Percentiles rank a stretch among this genome's conserved stretches.
These are phyloP conservation scores for Chalciporus chontae DNA, from an alignment of 768 basidiomycete genomes.

Conservation along the genomic window DNA sequence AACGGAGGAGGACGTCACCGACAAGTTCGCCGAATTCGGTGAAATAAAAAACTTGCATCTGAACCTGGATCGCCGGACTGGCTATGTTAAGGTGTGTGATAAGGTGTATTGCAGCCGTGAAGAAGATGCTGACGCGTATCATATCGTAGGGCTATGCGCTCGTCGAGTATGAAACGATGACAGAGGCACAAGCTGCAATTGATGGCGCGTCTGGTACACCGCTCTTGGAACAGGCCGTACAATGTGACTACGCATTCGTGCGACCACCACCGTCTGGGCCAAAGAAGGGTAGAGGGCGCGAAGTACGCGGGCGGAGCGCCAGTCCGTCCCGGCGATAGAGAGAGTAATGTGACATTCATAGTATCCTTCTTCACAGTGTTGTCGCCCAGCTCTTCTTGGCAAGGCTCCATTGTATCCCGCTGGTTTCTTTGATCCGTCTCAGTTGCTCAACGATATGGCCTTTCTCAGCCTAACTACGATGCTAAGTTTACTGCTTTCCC, in stretches of 20 bases:
- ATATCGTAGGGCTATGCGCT: conserved; percentile 87
- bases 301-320: conserved; percentile 66
- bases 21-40: conserved; percentile 95
- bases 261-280: conserved; percentile 80
- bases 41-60: conserved; percentile 98
- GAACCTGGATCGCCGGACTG: conserved; percentile 94
- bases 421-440: not conserved
- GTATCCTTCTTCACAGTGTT: not conserved
- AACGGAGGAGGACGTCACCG: conserved; percentile 93
- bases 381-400: not conserved
- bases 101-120: not conserved
- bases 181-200: conserved; percentile 92
- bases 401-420: not conserved
- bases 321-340: conserved; percentile 64
- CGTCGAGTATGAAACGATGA: conserved; percentile 95
- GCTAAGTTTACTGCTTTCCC: not conserved
- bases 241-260: conserved; percentile 92
- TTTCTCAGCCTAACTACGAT: conserved; percentile 5
- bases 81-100: conserved; percentile 88
- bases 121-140: not conserved
- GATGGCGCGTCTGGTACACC: conserved; percentile 81
- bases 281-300: conserved; percentile 68
- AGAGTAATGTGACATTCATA: conserved; percentile 9
- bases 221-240: conserved; percentile 80
- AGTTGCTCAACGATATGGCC: not conserved